These are phyloP conservation scores for Ogataea allantospora DNA, from an alignment of 805 yeast genomes.

Conservation along the genomic window DNA sequence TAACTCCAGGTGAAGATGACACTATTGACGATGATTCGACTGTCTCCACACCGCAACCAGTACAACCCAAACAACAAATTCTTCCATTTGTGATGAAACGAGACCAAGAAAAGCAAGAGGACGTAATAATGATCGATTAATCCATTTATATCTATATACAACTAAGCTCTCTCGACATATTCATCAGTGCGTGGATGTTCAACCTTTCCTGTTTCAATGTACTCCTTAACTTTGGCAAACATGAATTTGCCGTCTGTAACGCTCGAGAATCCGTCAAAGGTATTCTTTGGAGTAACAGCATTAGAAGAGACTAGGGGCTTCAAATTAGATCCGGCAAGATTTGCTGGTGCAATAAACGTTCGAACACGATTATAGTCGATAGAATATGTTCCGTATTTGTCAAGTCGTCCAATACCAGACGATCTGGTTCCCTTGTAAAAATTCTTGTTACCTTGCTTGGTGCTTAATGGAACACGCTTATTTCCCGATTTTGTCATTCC, in stretches of 20 bases:
- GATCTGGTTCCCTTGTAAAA: conserved; percentile 96
- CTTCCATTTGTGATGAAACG: conserved; percentile 15
- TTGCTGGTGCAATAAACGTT: conserved; percentile 80
- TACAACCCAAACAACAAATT: conserved; percentile 16
- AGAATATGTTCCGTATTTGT: conserved; percentile 69
- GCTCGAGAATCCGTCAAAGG: conserved; percentile 63
- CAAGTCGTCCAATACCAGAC: conserved; percentile 83
- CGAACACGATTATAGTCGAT: conserved; percentile 85
- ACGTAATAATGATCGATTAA: conserved; percentile 12
- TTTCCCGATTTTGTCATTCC: conserved; percentile 78
- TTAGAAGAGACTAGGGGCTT: conserved; percentile 78
- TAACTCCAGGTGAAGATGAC: conserved; percentile 15
- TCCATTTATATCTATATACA: conserved; percentile 12
- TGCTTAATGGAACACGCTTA: conserved; percentile 78
- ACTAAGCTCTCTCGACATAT: conserved; percentile 39
- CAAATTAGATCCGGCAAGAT: conserved; percentile 36
- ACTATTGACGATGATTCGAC: conserved; percentile 17
- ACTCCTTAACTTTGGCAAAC: conserved; percentile 70
- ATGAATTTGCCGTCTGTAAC: conserved; percentile 73
- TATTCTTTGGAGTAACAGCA: conserved; percentile 67
- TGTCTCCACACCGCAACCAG: conserved; percentile 9
- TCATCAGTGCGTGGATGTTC: conserved; percentile 33
- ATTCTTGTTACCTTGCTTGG: conserved; percentile 92
- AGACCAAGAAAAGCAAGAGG: conserved; percentile 6
- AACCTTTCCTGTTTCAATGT: conserved; percentile 67